phyloP scores from a whole-genome alignment of 78 protist species.

The Dictyostelium citrinum region DNA sequence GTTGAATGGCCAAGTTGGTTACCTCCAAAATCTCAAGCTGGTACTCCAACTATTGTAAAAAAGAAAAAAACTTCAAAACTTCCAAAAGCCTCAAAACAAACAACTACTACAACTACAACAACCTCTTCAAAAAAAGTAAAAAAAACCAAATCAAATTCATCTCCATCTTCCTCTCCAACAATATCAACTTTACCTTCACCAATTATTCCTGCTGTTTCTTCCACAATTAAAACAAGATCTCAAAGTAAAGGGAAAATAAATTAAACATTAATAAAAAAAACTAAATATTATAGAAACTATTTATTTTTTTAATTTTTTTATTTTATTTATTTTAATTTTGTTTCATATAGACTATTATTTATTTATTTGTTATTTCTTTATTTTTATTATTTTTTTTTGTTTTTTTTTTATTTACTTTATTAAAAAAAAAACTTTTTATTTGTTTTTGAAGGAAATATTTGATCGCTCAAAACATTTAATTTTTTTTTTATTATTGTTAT shows the following conservation, averaged over 20 bases:
- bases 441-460: neutral
- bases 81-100: neutral
- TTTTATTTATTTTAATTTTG: neutral
- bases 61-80: neutral
- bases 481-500: neutral
- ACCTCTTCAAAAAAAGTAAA: neutral
- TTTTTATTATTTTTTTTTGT: neutral
- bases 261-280: too few relatives aligned
- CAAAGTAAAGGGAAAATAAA: neutral
- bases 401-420: neutral
- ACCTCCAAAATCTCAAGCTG: conserved; percentile 2
- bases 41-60: neutral
- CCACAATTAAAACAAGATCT: conserved; percentile 4
- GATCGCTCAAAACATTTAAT: neutral
- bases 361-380: neutral
- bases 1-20: conserved; percentile 50
- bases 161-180: neutral
- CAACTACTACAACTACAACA: neutral
- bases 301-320: neutral
- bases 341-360: neutral
- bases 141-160: neutral
- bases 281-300: too few relatives aligned
- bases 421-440: neutral
- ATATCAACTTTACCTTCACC: neutral
- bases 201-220: neutral